Conservation (phyloP, 257 asterid genomes). For the Hygrophila difformis region DNA sequence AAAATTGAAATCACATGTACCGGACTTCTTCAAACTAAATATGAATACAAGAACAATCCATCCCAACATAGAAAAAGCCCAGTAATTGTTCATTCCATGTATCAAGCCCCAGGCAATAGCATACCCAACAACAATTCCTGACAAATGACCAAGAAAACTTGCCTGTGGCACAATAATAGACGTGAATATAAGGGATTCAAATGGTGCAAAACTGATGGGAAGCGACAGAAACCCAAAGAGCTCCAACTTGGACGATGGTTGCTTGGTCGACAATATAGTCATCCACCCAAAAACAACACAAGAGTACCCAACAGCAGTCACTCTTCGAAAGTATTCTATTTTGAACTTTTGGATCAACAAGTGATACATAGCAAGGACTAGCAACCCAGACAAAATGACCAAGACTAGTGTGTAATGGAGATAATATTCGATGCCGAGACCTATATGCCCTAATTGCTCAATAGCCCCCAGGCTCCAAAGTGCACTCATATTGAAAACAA, state of each 20-base stretch:
- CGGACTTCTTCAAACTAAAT: conserved; percentile 88
- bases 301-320: conserved; percentile 94
- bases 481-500: conserved; percentile 90
- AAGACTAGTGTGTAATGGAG: conserved; percentile 70
- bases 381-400: conserved; percentile 73
- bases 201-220: conserved; percentile 92
- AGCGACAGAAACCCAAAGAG: conserved; percentile 92
- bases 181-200: conserved; percentile 85
- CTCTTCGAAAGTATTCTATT: conserved; percentile 75
- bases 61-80: conserved; percentile 82
- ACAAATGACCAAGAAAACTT: conserved; percentile 84
- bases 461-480: conserved; percentile 92
- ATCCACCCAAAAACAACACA: conserved; percentile 99
- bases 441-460: conserved; percentile 55
- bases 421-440: conserved; percentile 78
- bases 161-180: conserved; percentile 96
- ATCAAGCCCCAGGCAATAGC: conserved; percentile 88
- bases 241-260: conserved; percentile 78
- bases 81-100: conserved; percentile 86
- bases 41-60: conserved; percentile 65
- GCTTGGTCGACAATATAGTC: conserved; percentile 84
- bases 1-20: conserved; percentile 52
- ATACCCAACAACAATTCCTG: conserved; percentile 83
- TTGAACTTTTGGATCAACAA: conserved; percentile 67
- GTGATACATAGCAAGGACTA: conserved; percentile 76